Base-by-base conservation (phyloP, 345 rosid genomes). In the Brassica juncea region DNA sequence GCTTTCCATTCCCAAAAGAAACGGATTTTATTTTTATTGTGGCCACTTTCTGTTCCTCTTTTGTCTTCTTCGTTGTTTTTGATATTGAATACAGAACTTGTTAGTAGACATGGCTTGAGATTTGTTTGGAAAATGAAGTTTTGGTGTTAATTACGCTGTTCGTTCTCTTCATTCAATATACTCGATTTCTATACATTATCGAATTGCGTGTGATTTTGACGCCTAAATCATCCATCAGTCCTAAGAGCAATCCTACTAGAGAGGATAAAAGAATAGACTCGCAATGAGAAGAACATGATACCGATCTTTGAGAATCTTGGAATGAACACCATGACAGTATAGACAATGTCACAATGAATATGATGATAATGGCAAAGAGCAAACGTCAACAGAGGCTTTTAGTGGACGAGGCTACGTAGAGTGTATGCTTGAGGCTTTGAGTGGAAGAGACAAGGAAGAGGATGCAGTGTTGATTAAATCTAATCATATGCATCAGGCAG, bases 81-180 rank as follows among this genome's bases (percentile, higher is more conserved):
- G 77, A 35, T 57, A 30, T 66, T 42, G 58, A 19, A 55, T 71
- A 25, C 63, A 55, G 27, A 6, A 77, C 71, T 78, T 39, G 19
- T 37, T 65, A 35, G 71, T 15, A 23, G 52, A 70, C 64, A 63
- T 4, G 44, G 64, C 57, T 49, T 49, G 34, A 72, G 9, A 72
- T 72, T 72, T 72, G 62, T 66, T 78, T 62, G 57, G 44, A 77
- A 63, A 12, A 62, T 77, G 65, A 62, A 62, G 64, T 77, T 70
- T 63, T 70, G 71, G 14, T 70, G 25, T 69, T 65, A 52, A 6
- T 19, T 52, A 4, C 8, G 8, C 8, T 52, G 19, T 7, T 52
- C 21, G 57, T 7, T 2, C 21, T n/a, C 21, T 52, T n/a, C 7
- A n/a, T 5, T 49, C 8, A 44, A 12, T 49, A 14, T 49, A 44